Base-by-base conservation (phyloP, 2,329 filamentous ascomycete species). In the Microsporum canis region DNA sequence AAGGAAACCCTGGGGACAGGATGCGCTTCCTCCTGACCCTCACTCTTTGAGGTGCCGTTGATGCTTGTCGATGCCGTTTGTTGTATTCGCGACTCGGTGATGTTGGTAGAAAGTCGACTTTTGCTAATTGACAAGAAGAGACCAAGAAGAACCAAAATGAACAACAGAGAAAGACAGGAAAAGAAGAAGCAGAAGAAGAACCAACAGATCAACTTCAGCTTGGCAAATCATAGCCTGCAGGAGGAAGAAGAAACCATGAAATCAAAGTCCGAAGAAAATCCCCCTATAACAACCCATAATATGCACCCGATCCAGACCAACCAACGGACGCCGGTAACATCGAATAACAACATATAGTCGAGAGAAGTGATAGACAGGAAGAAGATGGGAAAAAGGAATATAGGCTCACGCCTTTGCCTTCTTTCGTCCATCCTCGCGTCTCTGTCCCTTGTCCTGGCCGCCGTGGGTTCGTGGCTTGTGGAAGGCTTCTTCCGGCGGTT, bases 401-500 rank as follows among this genome's bases (percentile, higher is more conserved):
- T 31, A 23, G 27, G 41, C 23, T 51, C 39, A 43, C 39, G 39
- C 3, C 39, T 43, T 43, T 43, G 39, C 39, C 39, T n/a, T 43
- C 39, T 43, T 43, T 6, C 39, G 39, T 43, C 39, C 39, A 43
- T n/a, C 17, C 39, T 43, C 39, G 39, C 39, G 39, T 43, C 14
- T 14, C 29, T 55, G 5, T 29, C 33, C 5, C 10, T 29, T 29
- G 23, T 36, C 23, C 51, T n/a, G 39, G 39, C 39, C 39, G 17
- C 14, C 38, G 38, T 2, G 29, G 51, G 51, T 36, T 36, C 51
- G 51, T 31, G 51, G 51, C 51, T 55, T 55, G 51, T 65, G 75
- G 67, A 85, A 85, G 12, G 80, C 80, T 63, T 88, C 86, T 66
- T 90, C 86, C 0, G 82, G 78, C 31, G 82, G 82, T 69, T 84